phyloP scores from a whole-genome alignment of 805 yeast genomes.

The Candida ulmi region DNA sequence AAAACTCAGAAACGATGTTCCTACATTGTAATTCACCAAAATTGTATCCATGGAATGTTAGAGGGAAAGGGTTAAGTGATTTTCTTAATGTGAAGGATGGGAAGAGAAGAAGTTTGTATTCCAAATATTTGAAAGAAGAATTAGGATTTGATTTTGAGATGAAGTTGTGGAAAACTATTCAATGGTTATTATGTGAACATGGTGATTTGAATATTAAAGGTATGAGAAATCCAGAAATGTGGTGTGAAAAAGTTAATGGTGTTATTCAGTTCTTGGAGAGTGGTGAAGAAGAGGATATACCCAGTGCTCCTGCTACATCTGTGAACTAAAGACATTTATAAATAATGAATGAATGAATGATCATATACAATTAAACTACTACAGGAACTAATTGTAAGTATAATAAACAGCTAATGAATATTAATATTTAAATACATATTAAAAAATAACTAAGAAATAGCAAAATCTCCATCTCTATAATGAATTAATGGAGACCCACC shows the following conservation, averaged over 20 bases:
- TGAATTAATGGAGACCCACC: too few relatives aligned
- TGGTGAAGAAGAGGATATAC: not conserved
- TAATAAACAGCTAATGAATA: too few relatives aligned
- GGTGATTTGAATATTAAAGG: slow-evolving; percentile 32
- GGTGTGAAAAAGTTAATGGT: slow-evolving; percentile 33
- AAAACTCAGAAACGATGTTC: slow-evolving; percentile 20
- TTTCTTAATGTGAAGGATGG: slow-evolving; percentile 14
- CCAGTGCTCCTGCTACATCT: too few relatives aligned
- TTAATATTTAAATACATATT: too few relatives aligned
- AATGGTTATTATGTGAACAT: slow-evolving; percentile 25
- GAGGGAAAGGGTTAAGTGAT: slow-evolving; percentile 21
- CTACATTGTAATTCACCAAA: slow-evolving; percentile 25
- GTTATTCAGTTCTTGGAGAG: slow-evolving; percentile 32
- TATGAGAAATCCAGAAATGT: slow-evolving; percentile 29
- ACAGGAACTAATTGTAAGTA: too few relatives aligned
- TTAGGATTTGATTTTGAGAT: slow-evolving; percentile 25
- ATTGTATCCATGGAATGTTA: slow-evolving; percentile 24
- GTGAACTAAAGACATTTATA: too few relatives aligned
- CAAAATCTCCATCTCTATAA: too few relatives aligned
- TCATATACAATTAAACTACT: too few relatives aligned
- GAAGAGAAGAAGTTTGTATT: slow-evolving; percentile 17
- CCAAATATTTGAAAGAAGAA: slow-evolving; percentile 15
- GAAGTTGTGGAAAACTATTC: slow-evolving; percentile 22
- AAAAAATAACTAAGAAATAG: too few relatives aligned
- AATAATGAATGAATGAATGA: too few relatives aligned